Base-by-base conservation (phyloP, 805 yeast species). In the Candida ulmi region DNA sequence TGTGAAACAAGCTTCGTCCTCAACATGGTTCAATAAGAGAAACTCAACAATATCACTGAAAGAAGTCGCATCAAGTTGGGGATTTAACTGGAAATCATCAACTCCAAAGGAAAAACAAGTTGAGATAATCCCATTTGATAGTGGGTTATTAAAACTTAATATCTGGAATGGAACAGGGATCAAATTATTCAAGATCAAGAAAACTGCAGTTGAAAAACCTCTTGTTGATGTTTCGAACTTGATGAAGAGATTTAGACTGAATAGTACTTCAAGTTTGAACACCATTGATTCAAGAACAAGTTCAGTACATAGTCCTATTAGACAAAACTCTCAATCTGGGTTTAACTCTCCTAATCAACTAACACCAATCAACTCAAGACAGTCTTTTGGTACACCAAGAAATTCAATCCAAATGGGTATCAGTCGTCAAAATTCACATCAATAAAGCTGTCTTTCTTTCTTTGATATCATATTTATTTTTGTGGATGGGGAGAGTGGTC, bases 221-320 rank as follows among this genome's bases (percentile, higher is more conserved):
- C 53, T 68, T 12, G 53, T 65, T 18, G 71, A 67, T 42, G 60
- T 67, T 57, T 60, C 64, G 5, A 65, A 66, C 9, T 57, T 68
- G 36, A 48, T 68, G 51, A 65, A 56, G 36, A 58, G 61, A 38
- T 58, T 68, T 25, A 60, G 64, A 41, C 47, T 67, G 33, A 56
- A 58, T 35, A 57, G 58, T 37, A 43, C 51, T 4, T 38, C 61
- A 12, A 54, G 60, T 35, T 18, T 47, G 11, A 42, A 30, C 19
- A 44, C 55, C 4, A 17, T 46, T 1, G 53, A 52, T 17, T 45
- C 51, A 23, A 45, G 39, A 34, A 21, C 24, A 21, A 39, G 36
- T 7, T 44, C 47, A 9, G 11, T 35, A 7, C 29, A 25, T 27
- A 42, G 40, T 27, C 34, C 34, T n/a, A 36, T 24, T 19, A 41